These are phyloP conservation scores for Ganoderma meredithae DNA, from an alignment of 1,284 basidiomycete species.

Conservation along the genomic window DNA sequence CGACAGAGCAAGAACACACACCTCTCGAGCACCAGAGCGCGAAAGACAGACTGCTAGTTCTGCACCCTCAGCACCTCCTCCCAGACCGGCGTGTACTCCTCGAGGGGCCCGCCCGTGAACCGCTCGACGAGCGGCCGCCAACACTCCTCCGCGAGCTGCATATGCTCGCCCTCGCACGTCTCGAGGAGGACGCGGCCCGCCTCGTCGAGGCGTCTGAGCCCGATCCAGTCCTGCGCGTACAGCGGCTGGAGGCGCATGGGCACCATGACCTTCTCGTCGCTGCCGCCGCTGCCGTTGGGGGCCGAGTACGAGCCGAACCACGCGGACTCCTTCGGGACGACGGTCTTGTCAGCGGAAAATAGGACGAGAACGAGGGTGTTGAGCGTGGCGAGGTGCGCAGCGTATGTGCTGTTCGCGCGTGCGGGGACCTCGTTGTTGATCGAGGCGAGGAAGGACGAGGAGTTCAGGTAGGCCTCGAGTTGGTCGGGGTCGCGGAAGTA, in stretches of 20 bases:
- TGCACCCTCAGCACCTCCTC: conserved; percentile 14
- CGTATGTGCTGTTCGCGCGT: conserved; percentile 66
- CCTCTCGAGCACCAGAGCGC: neutral
- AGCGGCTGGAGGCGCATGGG: conserved; percentile 80
- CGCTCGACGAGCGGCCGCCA: conserved; percentile 62
- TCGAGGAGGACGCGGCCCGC: conserved; percentile 68
- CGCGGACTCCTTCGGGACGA: conserved; percentile 83
- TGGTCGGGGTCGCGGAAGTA: conserved; percentile 92
- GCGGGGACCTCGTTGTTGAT: conserved; percentile 78
- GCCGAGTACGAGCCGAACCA: conserved; percentile 81
- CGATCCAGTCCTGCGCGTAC: conserved; percentile 91
- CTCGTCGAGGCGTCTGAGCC: conserved; percentile 79
- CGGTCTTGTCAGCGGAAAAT: conserved; percentile 77
- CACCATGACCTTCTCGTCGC: conserved; percentile 58
- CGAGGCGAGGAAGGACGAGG: conserved; percentile 75
- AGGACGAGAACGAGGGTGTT: conserved; percentile 70
- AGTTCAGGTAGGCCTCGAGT: conserved; percentile 71
- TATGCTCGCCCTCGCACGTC: conserved; percentile 84
- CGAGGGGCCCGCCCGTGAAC: conserved; percentile 50
- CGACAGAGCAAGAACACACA: neutral
- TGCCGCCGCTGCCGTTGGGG: conserved; percentile 41
- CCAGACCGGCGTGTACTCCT: neutral
- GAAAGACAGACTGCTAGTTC: neutral
- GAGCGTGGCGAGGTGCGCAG: conserved; percentile 62
- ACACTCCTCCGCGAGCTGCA: conserved; percentile 73